Base-by-base conservation (phyloP, 164 flowering plant genomes). In the Umbellularia californica region DNA sequence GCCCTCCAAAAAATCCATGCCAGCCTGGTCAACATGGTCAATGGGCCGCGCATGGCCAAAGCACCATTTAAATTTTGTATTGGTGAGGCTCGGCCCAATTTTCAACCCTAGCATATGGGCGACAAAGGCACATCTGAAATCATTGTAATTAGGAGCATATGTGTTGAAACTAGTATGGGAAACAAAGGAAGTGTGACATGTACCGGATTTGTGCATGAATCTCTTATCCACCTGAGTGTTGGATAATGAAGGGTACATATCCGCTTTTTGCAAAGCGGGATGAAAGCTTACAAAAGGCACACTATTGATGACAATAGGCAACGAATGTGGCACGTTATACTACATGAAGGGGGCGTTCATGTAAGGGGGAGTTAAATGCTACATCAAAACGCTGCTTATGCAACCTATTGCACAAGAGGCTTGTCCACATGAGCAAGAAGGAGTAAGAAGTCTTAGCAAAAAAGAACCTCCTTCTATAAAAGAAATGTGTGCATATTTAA, bases 341-440 rank as follows among this genome's bases (percentile, higher is more conserved):
- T 27, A 66, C 23, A 66, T 27, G 20, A 13, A 30, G 19, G 35
- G 35, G 35, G 35, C 35, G 0, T 30, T 30, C 35, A 30, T 30
- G 35, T 4, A 30, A 30, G 5, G 35, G 35, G 41, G 69, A 66
- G n/a, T 15, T 66, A 30, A 66, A 66, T 66, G 69, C n/a, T 66
- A 3, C 69, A 30, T 25, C 41, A 0, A 17, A 30, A 13, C 13
- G 50, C 10, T 25, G 50, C 69, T 25, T 14, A 17, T 13, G 19
- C 3, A 20, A 66, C 69, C 69, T 25, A 51, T 58, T 65, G n/a
- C 73, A 71, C 17, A 71, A 58, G 65, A 71, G 73, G n/a, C 73
- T 71, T 51, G 72, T 62, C 28, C 58, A 50, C 25, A 70, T 70
- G 58, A 70, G 30, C 35, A 15, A 70, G 10, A 50, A 55, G 65